phyloP scores from a whole-genome alignment of 371 early-diverging fungal species.

The Haplosporangium sp. region DNA sequence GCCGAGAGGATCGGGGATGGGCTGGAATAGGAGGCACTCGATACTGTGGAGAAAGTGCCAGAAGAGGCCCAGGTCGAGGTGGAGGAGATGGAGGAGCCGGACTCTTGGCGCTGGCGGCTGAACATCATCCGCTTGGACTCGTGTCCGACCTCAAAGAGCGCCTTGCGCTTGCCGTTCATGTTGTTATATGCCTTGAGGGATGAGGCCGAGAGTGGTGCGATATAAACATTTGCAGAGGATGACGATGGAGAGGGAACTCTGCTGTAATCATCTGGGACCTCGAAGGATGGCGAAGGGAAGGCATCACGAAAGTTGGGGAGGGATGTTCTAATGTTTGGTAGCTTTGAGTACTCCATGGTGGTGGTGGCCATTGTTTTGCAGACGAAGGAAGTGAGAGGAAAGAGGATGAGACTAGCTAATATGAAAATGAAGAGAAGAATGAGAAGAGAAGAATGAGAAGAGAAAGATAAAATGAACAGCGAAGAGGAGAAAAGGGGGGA shows the following conservation, averaged over 20 bases:
- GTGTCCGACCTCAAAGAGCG: constrained; percentile 6
- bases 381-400: not conserved
- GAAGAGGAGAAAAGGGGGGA: not conserved
- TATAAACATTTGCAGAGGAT: constrained; percentile 8
- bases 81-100: constrained; percentile 43
- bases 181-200: constrained; percentile 31
- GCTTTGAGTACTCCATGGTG: constrained; percentile 31
- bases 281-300: constrained; percentile 26
- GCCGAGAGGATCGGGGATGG: constrained; percentile 7
- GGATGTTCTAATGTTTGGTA: constrained; percentile 25
- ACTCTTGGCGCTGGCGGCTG: constrained; percentile 46
- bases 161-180: constrained; percentile 27
- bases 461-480: constrained; percentile 1
- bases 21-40: constrained; percentile 14
- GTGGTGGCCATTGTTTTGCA: not conserved
- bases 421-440: not conserved
- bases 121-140: constrained; percentile 20
- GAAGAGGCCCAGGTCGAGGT: constrained; percentile 38
- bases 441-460: not conserved
- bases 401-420: too few relatives aligned
- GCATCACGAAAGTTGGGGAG: constrained; percentile 42
- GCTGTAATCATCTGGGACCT: not conserved
- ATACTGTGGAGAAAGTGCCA: constrained; percentile 31
- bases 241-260: not conserved
- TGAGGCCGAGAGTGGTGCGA: constrained; percentile 43